Evolutionary conservation across 2,329 filamentous ascomycete genomes (phyloP).

Genomic region (Pseudocercospora fuligena): DNA sequence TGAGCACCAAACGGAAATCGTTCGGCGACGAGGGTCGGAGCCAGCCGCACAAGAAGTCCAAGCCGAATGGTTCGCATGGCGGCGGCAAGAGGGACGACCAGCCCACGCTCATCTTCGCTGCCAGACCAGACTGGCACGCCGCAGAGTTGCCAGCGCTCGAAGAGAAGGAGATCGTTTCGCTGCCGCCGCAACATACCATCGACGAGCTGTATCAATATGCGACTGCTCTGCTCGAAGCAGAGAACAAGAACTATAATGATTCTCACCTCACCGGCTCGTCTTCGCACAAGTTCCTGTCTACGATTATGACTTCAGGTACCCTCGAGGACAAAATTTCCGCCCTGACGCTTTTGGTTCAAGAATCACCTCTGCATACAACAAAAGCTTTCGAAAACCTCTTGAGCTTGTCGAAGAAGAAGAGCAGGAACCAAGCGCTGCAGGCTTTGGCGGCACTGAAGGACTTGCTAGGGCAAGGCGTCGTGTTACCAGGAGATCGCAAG

Average conservation of each 20-base stretch:
- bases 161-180: constrained; percentile 48
- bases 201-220: constrained; percentile 72
- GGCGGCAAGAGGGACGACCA: constrained; percentile 23
- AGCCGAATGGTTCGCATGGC: constrained; percentile 31
- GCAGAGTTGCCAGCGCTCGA: constrained; percentile 61
- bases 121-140: constrained; percentile 71
- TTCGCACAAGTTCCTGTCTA: constrained; percentile 93
- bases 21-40: constrained; percentile 27
- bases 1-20: constrained; percentile 45
- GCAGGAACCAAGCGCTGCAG: constrained; percentile 87
- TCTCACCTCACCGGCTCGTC: constrained; percentile 77
- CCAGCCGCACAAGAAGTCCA: constrained; percentile 38
- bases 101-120: constrained; percentile 51
- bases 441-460: constrained; percentile 94
- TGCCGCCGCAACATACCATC: constrained; percentile 57
- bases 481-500: constrained; percentile 82
- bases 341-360: constrained; percentile 89
- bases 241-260: constrained; percentile 75
- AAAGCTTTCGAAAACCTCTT: constrained; percentile 87
- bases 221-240: constrained; percentile 73
- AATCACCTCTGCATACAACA: constrained; percentile 91
- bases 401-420: constrained; percentile 85
- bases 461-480: constrained; percentile 84
- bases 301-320: constrained; percentile 95
- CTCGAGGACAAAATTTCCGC: constrained; percentile 96